Base-by-base conservation (phyloP, 192 early-diverging fungal genomes). In the Anaeromyces robustus region DNA sequence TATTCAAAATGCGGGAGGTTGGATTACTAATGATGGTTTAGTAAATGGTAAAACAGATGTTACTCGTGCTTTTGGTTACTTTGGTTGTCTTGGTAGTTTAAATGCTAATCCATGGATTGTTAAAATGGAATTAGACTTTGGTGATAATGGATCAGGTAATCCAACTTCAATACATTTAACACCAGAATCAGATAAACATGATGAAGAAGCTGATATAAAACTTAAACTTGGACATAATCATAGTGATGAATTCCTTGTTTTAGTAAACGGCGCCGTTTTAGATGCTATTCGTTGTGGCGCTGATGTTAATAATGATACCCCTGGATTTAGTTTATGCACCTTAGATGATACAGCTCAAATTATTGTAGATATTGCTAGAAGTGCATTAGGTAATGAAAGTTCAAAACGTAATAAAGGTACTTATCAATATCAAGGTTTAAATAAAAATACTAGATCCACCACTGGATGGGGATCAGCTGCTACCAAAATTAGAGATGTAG, bases 1-100 rank as follows among this genome's bases (percentile, higher is more conserved):
- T 68, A 94, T 97, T 32, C 92, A 93, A 78, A 85, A 86, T 14
- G 92, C 94, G 4, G 93, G 95, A 26, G 95, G 95, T 0, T 94
- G 89, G 81, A 93, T 97, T 59, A 92, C 93, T 14, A 89, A 89
- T 81, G 85, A 87, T 68, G 92, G 93, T 29, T 86, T 92, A 29
- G 87, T 97, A 17, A 94, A 95, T 78, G 92, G 89, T 32, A 91
- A 94, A 84, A 81, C 92, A 19, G 88, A 92, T 28, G 89, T 96
- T 7, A 94, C 94, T 4, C 86, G 94, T 29, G 91, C 89, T 4
- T 96, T 97, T 87, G 95, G 95, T 0, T 95, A 96, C 85, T 97
- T 94, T 80, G 90, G 93, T 80, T 83, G 95, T 77, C 87, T 94
- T 12, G 94, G 94, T 12, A 86, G 90, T 29, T 92, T 97, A 78